Percentiles rank a stretch among this genome's conserved stretches.
phyloP scores from a whole-genome alignment of 345 rosid species.

The Lumnitzera racemosa region DNA sequence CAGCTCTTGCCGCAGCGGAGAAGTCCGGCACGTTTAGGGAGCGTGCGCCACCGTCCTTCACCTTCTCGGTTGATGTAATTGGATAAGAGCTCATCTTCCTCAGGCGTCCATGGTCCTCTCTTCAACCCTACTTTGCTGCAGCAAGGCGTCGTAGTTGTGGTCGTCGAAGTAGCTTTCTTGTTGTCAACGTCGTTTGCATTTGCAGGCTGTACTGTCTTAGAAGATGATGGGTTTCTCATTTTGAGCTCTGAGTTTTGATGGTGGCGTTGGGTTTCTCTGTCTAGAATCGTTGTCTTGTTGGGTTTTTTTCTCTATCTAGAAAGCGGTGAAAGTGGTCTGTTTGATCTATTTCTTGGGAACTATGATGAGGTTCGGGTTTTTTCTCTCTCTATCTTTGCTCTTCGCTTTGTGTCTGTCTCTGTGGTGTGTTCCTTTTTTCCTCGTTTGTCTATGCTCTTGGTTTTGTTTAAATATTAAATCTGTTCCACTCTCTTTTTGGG shows the following conservation, averaged over 20 bases:
- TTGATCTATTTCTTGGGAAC: too few species aligned
- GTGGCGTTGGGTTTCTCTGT: not conserved
- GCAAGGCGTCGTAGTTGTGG: constrained; percentile 30
- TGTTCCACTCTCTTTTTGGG: not conserved
- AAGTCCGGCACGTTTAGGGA: constrained; percentile 51
- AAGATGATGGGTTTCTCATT: constrained; percentile 25
- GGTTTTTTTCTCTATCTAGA: too few species aligned
- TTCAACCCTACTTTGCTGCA: constrained; percentile 52
- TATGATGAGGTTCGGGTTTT: too few species aligned
- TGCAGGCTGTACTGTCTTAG: not conserved
- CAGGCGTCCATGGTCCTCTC: constrained; percentile 61
- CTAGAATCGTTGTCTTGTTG: too few species aligned
- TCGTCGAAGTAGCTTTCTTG: not conserved
- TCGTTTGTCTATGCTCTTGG: not conserved
- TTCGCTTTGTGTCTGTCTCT: too few species aligned
- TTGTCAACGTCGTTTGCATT: too few species aligned
- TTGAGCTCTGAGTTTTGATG: not conserved
- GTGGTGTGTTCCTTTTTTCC: not conserved
- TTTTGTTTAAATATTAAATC: not conserved
- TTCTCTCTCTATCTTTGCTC: too few species aligned
- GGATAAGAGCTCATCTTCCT: constrained; percentile 47
- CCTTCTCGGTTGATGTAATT: constrained; percentile 48
- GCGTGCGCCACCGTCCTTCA: constrained; percentile 51
- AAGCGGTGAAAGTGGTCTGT: too few species aligned
- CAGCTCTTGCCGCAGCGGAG: constrained; percentile 69